A percentile compares a stretch with the other conserved stretches of the same genome.
Conservation (phyloP, 2,329 filamentous ascomycete genomes). For the Aspergillus tanneri region DNA sequence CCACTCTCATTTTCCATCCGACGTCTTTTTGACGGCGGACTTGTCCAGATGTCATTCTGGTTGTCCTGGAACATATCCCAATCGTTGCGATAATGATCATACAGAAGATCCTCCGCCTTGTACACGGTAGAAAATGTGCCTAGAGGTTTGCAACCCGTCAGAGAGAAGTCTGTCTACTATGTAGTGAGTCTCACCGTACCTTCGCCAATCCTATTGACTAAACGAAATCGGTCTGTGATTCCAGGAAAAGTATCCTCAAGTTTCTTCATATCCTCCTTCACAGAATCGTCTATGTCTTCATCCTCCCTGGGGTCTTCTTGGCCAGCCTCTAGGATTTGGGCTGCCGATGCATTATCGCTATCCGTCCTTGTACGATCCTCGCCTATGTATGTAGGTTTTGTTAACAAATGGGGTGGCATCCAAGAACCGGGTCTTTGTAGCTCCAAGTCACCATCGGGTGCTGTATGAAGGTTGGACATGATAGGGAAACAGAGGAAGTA, state of each 20-base stretch:
- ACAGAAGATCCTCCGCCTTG: constrained; percentile 91
- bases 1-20: constrained; percentile 43
- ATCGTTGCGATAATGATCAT: constrained; percentile 77
- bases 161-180: not conserved
- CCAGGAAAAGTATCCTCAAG: constrained; percentile 79
- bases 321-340: constrained; percentile 18
- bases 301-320: constrained; percentile 34
- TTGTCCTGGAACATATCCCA: constrained; percentile 74
- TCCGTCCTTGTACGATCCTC: constrained; percentile 18
- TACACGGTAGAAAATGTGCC: constrained; percentile 98
- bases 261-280: constrained; percentile 82
- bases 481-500: constrained; percentile 1
- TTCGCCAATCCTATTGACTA: constrained; percentile 97
- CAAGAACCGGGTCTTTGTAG: constrained; percentile 22
- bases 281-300: constrained; percentile 49
- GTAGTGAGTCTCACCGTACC: constrained; percentile 52
- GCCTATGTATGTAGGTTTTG: constrained; percentile 17
- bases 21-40: constrained; percentile 63
- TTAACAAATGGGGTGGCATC: constrained; percentile 11
- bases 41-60: constrained; percentile 63
- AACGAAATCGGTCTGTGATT: constrained; percentile 77
- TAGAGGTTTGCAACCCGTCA: constrained; percentile 39
- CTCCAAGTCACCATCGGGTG: constrained; percentile 27
- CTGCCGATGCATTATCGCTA: constrained; percentile 17
- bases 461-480: constrained; percentile 30